Percentiles rank a stretch among this genome's conserved stretches.
Evolutionary conservation across 371 early-diverging fungal species (phyloP).

Genomic region (Circinella minor): DNA sequence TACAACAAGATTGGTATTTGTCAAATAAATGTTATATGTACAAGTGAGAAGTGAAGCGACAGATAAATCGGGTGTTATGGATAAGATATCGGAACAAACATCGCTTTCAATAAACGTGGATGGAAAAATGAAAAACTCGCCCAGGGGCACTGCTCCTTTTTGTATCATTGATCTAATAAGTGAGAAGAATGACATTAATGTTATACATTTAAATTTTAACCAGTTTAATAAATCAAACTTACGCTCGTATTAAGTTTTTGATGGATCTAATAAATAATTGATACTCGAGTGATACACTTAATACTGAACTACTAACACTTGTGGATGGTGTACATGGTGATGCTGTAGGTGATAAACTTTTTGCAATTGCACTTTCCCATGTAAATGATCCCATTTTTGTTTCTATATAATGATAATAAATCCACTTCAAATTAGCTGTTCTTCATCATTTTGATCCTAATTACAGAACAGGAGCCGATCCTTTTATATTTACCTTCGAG

Average conservation of each 20-base stretch:
- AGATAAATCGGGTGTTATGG: constrained; percentile 4
- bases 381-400: constrained; percentile 49
- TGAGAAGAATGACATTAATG: not conserved
- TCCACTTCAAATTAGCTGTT: not conserved
- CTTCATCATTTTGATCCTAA: not conserved
- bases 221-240: constrained; percentile 15
- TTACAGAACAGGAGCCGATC: not conserved
- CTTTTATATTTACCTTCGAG: constrained; percentile 39
- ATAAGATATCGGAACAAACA: not conserved
- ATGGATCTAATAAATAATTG: constrained; percentile 42
- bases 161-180: constrained; percentile 36
- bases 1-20: constrained; percentile 43
- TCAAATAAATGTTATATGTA: constrained; percentile 48
- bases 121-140: constrained; percentile 48
- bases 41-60: constrained; percentile 24
- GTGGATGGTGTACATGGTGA: constrained; percentile 39
- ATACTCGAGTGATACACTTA: constrained; percentile 44
- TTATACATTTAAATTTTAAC: too few species aligned
- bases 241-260: constrained; percentile 41
- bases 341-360: constrained; percentile 35
- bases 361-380: constrained; percentile 44
- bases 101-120: constrained; percentile 2
- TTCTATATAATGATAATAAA: constrained; percentile 26
- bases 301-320: constrained; percentile 17
- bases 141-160: constrained; percentile 45